Evolutionary conservation across 225 moss, liverwort and hornwort genomes (phyloP), one percentile per base, ranked within the genome.

Genomic region (Marchantia polymorpha): DNA sequence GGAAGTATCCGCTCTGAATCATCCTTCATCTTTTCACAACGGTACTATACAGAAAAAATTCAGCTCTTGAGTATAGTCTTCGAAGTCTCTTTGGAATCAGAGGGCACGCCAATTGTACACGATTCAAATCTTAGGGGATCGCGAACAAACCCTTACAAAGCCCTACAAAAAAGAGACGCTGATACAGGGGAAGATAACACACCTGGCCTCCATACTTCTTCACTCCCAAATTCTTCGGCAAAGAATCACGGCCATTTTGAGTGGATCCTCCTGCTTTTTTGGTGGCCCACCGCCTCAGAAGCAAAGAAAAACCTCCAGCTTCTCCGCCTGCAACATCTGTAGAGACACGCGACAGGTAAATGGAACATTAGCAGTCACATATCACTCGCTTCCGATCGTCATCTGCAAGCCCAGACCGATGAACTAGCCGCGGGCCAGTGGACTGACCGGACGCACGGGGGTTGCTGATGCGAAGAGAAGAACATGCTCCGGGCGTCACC

Each of bases 181-280:
- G 5, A 2, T 39, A 19, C 1, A 61, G n/a, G n/a, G 6, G n/a
- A 61, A n/a, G 19, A 50, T 71, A 3, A 70, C 78, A 8, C 29
- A 93, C 94, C 92, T 99, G 91, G 64, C 94, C 94, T 53, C 93
- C 93, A 13, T 83, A 91, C 77, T 95, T 95, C 85, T 99, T 99
- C 70, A 99, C 90, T 52, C 92, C 93, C 58, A 95, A 89, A 66
- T 93, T 92, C 64, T 99, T 90, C 7, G 94, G 94, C 48, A 85
- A 84, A 12, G 90, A 92, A 84, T 94, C 93, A 51, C 92, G 92
- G 12, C 94, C 93, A 81, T 92, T 99, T 76, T 95, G 90, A 26
- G 93, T 91, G 10, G 91, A 99, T 20, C 93, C 97, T 85, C 97
- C 93, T 12, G 92, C 93, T 78, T 99, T 93, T 83, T 94, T 94